Conservation (phyloP, 1,139 yeast genomes). For the Zygosaccharomyces pseudobailii region DNA sequence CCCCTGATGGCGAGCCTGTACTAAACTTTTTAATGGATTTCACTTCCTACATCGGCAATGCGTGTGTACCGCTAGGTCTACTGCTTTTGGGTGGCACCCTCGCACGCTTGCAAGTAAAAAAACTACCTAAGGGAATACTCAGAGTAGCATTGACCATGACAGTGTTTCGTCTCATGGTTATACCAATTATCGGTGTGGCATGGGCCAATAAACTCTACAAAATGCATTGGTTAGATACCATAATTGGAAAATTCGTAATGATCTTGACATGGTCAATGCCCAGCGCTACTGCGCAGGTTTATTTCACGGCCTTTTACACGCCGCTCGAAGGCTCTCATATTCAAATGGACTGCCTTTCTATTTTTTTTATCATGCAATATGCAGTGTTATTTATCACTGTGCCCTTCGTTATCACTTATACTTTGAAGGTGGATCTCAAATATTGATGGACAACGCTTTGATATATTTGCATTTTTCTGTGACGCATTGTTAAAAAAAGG, state of each 20-base stretch:
- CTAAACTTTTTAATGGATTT: slow-evolving; percentile 77
- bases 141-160: slow-evolving; percentile 43
- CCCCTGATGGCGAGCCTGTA: slow-evolving; percentile 80
- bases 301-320: slow-evolving; percentile 78
- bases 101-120: slow-evolving; percentile 54
- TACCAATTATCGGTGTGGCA: slow-evolving; percentile 58
- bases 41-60: slow-evolving; percentile 69
- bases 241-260: slow-evolving; percentile 50
- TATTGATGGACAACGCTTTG: slow-evolving; percentile 10
- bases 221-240: slow-evolving; percentile 39
- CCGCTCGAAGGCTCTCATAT: slow-evolving; percentile 54
- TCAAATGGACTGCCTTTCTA: slow-evolving; percentile 81
- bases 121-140: slow-evolving; percentile 65
- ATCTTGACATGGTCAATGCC: slow-evolving; percentile 78
- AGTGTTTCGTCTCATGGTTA: slow-evolving; percentile 41
- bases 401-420: slow-evolving; percentile 61
- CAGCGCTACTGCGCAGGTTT: slow-evolving; percentile 78
- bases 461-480: neutral
- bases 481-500: neutral
- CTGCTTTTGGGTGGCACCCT: slow-evolving; percentile 75
- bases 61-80: slow-evolving; percentile 77
- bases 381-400: slow-evolving; percentile 51
- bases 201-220: slow-evolving; percentile 43
- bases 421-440: slow-evolving; percentile 39
- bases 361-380: slow-evolving; percentile 67